Base-by-base conservation (phyloP, 768 basidiomycete species). In the Coprinopsis strossmayeri region DNA sequence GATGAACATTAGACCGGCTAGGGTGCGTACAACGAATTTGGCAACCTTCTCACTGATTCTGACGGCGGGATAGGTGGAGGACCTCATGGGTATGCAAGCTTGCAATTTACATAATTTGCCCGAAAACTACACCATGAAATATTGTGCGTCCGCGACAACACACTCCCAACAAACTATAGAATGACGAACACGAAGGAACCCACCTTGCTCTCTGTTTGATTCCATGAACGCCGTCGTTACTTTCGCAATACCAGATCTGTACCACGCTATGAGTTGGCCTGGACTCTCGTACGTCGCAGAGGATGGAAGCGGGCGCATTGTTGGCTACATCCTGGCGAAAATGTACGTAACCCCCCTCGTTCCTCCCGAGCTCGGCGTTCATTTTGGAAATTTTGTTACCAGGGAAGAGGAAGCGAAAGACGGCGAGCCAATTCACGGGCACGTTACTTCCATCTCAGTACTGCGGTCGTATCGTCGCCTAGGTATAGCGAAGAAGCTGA, bases 361-460 rank as follows among this genome's bases (percentile, higher is more conserved):
- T n/a, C 17, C 34, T 2, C 35, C n/a, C n/a, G n/a, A n/a, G n/a
- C 30, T 32, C 30, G 30, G 30, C 15, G 30, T 32, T 32, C 30
- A 15, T 32, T 32, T 32, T 32, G 30, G 15, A n/a, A n/a, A n/a
- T n/a, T n/a, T n/a, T n/a, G n/a, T n/a, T n/a, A n/a, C n/a, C n/a
- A 88, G 85, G 82, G 87, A 90, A 54, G 84, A 77, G 59, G 74
- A 83, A 38, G 69, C 71, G 11, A 63, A 69, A 11, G 67, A 84
- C 55, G 82, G 83, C 27, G 77, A 80, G 34, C 78, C 79, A 37
- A 78, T 84, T 1, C 89, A 92, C 59, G 95, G 95, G 1, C 95
- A 98, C 63, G 93, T 98, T 56, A 98, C 93, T 0, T 96, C 93
- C 15, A 95, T 98, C 63, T 94, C 92, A 2, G 93, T 97, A 5